Percentiles rank a stretch among this genome's conserved stretches.
Evolutionary conservation across 2,329 filamentous ascomycete genomes (phyloP).

Genomic region (Clonostachys rosea): DNA sequence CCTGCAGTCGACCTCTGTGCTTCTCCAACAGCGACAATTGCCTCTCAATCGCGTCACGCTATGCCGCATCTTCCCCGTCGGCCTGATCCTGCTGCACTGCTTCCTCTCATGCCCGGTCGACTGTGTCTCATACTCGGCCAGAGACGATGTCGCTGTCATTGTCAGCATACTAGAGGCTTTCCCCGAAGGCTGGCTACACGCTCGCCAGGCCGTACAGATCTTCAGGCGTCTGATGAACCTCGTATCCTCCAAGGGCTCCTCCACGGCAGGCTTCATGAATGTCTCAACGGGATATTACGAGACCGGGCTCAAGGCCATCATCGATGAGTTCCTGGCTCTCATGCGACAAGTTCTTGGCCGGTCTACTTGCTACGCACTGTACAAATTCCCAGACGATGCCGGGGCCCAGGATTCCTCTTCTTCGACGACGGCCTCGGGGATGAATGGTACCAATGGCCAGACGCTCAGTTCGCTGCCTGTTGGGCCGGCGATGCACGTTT

Average conservation of each 20-base stretch:
- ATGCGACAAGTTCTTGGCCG: slow-evolving; percentile 25
- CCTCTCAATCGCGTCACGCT: slow-evolving; percentile 36
- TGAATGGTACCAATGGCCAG: no score
- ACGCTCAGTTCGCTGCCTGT: no score
- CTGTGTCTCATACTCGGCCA: slow-evolving; percentile 14
- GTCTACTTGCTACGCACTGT: slow-evolving; percentile 16
- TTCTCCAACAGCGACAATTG: slow-evolving; percentile 34
- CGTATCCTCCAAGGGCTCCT: no score
- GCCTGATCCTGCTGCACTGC: slow-evolving; percentile 26
- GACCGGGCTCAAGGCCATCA: no score
- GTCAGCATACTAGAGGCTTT: slow-evolving; percentile 29
- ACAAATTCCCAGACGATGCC: no score
- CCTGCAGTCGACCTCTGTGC: slow-evolving; percentile 31
- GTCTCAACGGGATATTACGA: no score
- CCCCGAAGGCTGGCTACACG: slow-evolving; percentile 22
- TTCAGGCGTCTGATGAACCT: slow-evolving; percentile 6
- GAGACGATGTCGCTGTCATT: slow-evolving; percentile 25
- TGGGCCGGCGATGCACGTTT: no score
- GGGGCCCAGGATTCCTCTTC: no score
- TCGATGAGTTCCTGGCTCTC: slow-evolving; percentile 10
- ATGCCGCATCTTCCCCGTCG: slow-evolving; percentile 29
- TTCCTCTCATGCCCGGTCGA: slow-evolving; percentile 5
- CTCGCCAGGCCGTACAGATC: slow-evolving; percentile 24
- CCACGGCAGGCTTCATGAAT: no score
- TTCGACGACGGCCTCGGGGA: no score